phyloP scores from a whole-genome alignment of 2,329 filamentous ascomycete species.

The Nemania sp. region DNA sequence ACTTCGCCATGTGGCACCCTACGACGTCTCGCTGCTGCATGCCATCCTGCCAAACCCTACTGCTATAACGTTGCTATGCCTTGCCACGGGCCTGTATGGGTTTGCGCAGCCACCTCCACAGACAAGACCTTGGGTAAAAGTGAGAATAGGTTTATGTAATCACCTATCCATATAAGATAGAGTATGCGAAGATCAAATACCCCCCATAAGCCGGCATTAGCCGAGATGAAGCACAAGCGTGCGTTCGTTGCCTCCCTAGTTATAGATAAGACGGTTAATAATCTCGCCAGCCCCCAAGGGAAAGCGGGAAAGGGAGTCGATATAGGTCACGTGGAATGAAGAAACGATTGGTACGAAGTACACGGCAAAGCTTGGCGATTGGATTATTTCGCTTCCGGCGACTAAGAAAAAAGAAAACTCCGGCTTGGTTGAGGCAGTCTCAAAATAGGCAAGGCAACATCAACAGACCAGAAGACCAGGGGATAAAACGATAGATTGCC shows the following conservation, averaged over 20 bases:
- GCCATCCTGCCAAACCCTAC: no score
- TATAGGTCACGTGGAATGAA: neutral
- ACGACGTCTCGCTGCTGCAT: conserved; percentile 10
- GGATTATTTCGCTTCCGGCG: neutral
- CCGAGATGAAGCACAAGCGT: neutral
- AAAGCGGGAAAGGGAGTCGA: neutral
- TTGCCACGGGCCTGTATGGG: no score
- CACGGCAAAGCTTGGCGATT: no score
- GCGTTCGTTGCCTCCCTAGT: no score
- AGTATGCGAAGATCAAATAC: neutral
- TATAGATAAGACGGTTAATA: no score
- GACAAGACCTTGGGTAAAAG: no score
- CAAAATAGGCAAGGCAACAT: neutral
- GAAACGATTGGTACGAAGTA: neutral
- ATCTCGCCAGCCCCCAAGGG: no score
- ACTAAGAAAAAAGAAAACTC: neutral
- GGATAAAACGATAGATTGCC: neutral
- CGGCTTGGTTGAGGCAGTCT: neutral
- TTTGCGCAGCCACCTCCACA: no score
- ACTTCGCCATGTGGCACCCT: conserved; percentile 1
- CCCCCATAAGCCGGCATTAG: neutral
- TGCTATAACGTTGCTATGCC: no score
- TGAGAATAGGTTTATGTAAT: neutral
- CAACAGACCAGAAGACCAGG: neutral
- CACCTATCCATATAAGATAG: neutral